Conservation (phyloP, 163 green algal species). For the Chlamydomonas reinhardtii region DNA sequence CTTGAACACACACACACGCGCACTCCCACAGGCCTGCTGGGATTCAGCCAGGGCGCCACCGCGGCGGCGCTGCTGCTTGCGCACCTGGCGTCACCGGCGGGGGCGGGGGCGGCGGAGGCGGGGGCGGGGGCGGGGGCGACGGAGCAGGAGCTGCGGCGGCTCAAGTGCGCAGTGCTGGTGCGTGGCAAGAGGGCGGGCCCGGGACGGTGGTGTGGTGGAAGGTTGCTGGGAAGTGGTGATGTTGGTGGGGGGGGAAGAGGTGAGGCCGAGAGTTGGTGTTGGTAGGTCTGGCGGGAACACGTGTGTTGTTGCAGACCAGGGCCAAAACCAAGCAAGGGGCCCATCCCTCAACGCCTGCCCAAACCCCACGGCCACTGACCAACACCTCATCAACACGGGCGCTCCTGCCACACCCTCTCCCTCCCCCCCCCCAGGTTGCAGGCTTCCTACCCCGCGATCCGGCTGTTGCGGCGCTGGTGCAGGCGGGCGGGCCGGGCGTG, state of each 20-base stretch:
- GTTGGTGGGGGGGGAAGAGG: too few species aligned
- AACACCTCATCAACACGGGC: too few species aligned
- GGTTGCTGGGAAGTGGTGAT: too few species aligned
- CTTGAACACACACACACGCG: too few species aligned
- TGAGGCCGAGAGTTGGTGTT: too few species aligned
- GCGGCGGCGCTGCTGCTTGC: slow-evolving; percentile 70
- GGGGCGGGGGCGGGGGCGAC: not conserved
- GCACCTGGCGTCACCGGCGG: not conserved
- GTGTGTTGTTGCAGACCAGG: too few species aligned
- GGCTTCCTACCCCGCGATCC: slow-evolving; percentile 42
- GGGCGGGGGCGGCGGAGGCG: not conserved
- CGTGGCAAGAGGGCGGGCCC: too few species aligned
- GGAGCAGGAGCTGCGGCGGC: not conserved
- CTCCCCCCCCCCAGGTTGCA: slow-evolving; percentile 11
- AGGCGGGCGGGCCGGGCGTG: not conserved
- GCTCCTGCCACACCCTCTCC: too few species aligned
- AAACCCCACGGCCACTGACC: too few species aligned
- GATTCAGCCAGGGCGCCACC: slow-evolving; percentile 79
- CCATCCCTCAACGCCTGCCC: too few species aligned
- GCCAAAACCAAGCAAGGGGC: too few species aligned
- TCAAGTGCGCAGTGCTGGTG: slow-evolving; percentile 25
- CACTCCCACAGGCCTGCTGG: slow-evolving; percentile 56
- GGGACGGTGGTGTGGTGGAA: not conserved
- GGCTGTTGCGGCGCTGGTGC: not conserved
- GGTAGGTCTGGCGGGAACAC: too few species aligned